phyloP scores from a whole-genome alignment of 106 monocot species.

The Vanilla planifolia region DNA sequence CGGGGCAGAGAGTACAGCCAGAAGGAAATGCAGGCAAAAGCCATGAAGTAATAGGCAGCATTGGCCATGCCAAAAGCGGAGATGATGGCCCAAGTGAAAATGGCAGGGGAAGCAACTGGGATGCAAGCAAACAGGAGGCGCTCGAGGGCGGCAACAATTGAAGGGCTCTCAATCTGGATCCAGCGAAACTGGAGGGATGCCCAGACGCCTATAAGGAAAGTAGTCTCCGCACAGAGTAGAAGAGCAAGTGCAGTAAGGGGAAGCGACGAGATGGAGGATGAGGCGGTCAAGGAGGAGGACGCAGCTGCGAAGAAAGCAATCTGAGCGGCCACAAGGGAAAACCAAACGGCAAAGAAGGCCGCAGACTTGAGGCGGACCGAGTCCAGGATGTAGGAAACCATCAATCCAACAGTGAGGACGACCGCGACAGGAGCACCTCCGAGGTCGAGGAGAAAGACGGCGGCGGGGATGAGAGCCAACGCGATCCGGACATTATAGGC shows the following conservation, averaged over 20 bases:
- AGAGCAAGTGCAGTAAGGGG: slow-evolving; percentile 48
- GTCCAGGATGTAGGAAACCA: slow-evolving; percentile 74
- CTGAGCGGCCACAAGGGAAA: slow-evolving; percentile 55
- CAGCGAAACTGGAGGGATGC: slow-evolving; percentile 78
- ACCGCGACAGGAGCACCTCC: slow-evolving; percentile 54
- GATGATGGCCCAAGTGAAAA: slow-evolving; percentile 79
- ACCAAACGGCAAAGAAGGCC: slow-evolving; percentile 77
- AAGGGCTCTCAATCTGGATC: slow-evolving; percentile 80
- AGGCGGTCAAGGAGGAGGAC: slow-evolving; percentile 20
- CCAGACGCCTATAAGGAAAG: slow-evolving; percentile 85
- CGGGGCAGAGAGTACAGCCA: slow-evolving; percentile 86
- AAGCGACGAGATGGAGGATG: slow-evolving; percentile 26
- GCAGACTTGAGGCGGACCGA: slow-evolving; percentile 47
- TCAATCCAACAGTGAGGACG: slow-evolving; percentile 57
- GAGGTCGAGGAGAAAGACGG: slow-evolving; percentile 80
- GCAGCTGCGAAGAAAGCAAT: slow-evolving; percentile 76
- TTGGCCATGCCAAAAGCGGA: slow-evolving; percentile 70
- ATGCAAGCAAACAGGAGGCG: slow-evolving; percentile 79
- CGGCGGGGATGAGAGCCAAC: slow-evolving; percentile 64
- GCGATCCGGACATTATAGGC: slow-evolving; percentile 59
- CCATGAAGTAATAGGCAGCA: slow-evolving; percentile 59
- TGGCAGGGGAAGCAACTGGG: slow-evolving; percentile 54
- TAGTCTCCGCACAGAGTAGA: slow-evolving; percentile 55
- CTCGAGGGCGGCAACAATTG: slow-evolving; percentile 58
- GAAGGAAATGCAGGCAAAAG: slow-evolving; percentile 64